phyloP scores from a whole-genome alignment of 2,329 filamentous ascomycete species.

The Colletotrichum destructivum region DNA sequence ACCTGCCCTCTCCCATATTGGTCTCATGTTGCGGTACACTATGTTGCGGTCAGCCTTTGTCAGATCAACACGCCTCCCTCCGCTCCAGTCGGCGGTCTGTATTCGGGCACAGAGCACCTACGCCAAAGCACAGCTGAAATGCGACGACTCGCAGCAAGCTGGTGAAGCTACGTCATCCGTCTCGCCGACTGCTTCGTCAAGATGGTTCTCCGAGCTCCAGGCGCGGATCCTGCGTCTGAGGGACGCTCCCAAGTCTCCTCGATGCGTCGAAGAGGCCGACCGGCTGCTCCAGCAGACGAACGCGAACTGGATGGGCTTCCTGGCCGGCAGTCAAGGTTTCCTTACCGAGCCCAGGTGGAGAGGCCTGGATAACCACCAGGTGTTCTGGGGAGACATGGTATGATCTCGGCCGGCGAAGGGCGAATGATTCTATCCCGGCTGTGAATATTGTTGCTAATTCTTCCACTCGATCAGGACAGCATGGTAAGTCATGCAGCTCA shows the following conservation, averaged over 20 bases:
- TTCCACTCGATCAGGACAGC: not conserved
- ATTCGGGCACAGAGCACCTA: not conserved
- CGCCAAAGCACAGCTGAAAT: not conserved
- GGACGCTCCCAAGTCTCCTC: not conserved
- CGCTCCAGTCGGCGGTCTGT: not conserved
- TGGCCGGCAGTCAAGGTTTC: not conserved
- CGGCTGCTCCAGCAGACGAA: not conserved
- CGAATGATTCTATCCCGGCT: not conserved
- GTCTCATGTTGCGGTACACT: too few species aligned
- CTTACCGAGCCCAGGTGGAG: not conserved
- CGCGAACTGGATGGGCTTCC: not conserved
- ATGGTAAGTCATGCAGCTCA: not conserved
- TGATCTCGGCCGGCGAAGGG: not conserved
- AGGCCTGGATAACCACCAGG: not conserved
- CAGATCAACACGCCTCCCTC: too few species aligned
- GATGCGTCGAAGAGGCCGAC: not conserved
- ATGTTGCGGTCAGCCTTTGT: too few species aligned
- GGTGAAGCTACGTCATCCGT: not conserved
- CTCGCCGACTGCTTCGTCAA: not conserved
- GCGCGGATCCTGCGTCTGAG: not conserved
- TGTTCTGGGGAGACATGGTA: slow-evolving; percentile 3
- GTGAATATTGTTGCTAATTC: not conserved
- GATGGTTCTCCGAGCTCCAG: not conserved
- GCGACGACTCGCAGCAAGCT: not conserved
- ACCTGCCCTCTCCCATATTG: too few species aligned